These are phyloP conservation scores for Oryza officinalis DNA, from an alignment of 176 grass and related monocot species.

Conservation along the genomic window DNA sequence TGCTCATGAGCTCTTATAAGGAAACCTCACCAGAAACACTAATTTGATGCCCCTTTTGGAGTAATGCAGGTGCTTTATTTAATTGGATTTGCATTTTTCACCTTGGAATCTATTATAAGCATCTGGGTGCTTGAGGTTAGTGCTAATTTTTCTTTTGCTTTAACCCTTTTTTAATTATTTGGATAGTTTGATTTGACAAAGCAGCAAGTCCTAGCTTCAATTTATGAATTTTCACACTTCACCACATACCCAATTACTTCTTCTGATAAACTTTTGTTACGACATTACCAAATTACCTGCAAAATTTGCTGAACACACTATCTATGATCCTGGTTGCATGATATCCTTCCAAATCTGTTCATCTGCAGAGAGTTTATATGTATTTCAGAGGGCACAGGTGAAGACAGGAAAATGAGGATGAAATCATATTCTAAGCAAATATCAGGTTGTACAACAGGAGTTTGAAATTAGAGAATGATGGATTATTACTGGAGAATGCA, in stretches of 20 bases:
- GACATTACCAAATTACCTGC: neutral
- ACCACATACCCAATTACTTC: neutral
- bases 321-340: neutral
- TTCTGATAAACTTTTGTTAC: conserved; percentile 2
- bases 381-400: conserved; percentile 66
- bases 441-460: neutral
- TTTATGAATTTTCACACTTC: neutral
- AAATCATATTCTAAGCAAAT: conserved; percentile 7
- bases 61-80: conserved; percentile 66
- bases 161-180: neutral
- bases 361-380: conserved; percentile 57
- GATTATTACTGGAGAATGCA: neutral
- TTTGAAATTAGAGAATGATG: conserved; percentile 3
- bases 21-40: conserved; percentile 16
- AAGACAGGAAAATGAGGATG: conserved; percentile 6
- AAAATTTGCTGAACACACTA: neutral
- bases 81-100: conserved; percentile 76
- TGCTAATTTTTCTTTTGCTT: conserved; percentile 28
- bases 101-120: conserved; percentile 75
- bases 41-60: conserved; percentile 23
- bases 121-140: conserved; percentile 90
- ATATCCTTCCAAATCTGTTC: neutral
- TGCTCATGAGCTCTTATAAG: neutral
- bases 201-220: neutral
- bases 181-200: conserved; percentile 15